Conservation (phyloP, 306 rosid species). For the Cucumis cinereus region DNA sequence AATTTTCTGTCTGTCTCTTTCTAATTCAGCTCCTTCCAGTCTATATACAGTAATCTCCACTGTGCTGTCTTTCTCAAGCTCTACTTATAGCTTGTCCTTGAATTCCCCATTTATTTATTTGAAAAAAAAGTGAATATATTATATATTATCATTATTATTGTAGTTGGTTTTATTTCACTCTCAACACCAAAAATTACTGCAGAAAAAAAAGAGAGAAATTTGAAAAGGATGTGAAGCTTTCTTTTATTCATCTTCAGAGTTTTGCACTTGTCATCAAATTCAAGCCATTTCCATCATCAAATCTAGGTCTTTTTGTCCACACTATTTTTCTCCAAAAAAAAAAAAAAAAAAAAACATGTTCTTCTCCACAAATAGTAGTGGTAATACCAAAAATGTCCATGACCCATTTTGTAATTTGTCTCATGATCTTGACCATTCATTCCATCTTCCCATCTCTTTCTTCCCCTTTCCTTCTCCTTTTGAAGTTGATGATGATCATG, state of each 20-base stretch:
- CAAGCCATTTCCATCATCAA: background rate
- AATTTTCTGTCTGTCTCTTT: conserved; percentile 10
- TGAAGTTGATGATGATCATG: conserved; percentile 17
- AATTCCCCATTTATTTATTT: background rate
- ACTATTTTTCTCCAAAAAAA: too few species aligned
- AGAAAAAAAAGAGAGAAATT: conserved; percentile 21
- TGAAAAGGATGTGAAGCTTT: conserved; percentile 23
- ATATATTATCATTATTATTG: background rate
- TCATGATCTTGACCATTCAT: conserved; percentile 30
- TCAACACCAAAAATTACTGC: background rate
- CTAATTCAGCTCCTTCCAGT: conserved; percentile 14
- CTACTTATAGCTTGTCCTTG: conserved; percentile 15
- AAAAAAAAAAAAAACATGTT: conserved; percentile 20
- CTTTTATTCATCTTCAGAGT: conserved; percentile 2
- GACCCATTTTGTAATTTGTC: conserved; percentile 26
- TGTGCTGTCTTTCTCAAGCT: conserved; percentile 58
- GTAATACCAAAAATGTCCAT: conserved; percentile 13
- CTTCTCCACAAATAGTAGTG: conserved; percentile 25
- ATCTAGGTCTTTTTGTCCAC: conserved; percentile 24
- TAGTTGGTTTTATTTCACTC: background rate
- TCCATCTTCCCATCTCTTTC: conserved; percentile 28
- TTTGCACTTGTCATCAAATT: conserved; percentile 13
- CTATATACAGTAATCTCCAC: conserved; percentile 23
- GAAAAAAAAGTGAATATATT: background rate
- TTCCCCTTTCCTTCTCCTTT: conserved; percentile 40